phyloP scores from a whole-genome alignment of 2,329 filamentous ascomycete species.

The Penicillium sp. region DNA sequence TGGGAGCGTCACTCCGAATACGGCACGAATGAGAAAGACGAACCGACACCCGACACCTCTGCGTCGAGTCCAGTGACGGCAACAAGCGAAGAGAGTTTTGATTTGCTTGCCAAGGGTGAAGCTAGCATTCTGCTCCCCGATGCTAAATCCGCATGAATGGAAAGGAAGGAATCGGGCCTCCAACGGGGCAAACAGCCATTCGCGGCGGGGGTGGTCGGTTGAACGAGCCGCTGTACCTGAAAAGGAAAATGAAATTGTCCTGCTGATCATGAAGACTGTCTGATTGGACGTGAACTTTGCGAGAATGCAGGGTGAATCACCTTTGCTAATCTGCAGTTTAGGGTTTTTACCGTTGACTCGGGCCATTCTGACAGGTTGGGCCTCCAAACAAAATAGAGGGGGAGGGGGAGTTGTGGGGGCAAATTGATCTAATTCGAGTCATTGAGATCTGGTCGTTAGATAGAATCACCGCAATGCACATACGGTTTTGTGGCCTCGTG shows the following conservation, averaged over 20 bases:
- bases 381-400: conserved; percentile 5
- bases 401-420: not conserved
- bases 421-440: conserved; percentile 2
- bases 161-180: conserved; percentile 9
- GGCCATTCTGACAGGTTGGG: conserved; percentile 13
- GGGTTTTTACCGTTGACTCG: conserved; percentile 8
- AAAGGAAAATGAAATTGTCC: conserved; percentile 7
- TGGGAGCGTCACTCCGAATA: conserved; percentile 26
- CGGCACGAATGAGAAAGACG: conserved; percentile 11
- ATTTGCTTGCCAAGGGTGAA: conserved; percentile 49
- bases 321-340: conserved; percentile 1
- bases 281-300: conserved; percentile 9
- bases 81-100: conserved; percentile 54
- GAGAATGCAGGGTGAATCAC: conserved; percentile 20
- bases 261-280: conserved; percentile 14
- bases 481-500: conserved; percentile 8
- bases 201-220: conserved; percentile 6
- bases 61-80: conserved; percentile 43
- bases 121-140: conserved; percentile 45
- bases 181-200: conserved; percentile 4
- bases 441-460: conserved; percentile 19
- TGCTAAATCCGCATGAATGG: conserved; percentile 11
- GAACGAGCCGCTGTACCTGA: conserved; percentile 8
- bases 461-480: conserved; percentile 7
- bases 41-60: conserved; percentile 16